Conservation (phyloP, 352 stramenopile species). For the Proteromonas lacertae region DNA sequence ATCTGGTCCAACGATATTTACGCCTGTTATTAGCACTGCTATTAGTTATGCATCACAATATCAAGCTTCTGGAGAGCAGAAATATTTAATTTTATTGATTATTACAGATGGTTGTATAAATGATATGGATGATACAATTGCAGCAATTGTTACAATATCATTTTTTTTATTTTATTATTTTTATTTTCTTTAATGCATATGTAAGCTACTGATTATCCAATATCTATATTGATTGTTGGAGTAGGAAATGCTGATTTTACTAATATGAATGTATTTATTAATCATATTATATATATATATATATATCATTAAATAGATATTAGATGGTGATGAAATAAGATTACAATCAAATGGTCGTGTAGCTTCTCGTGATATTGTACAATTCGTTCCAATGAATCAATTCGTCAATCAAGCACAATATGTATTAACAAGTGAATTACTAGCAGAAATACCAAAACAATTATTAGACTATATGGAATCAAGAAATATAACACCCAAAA, state of each 20-base stretch:
- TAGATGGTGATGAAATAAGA: slow-evolving; percentile 19
- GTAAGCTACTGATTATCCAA: slow-evolving; percentile 15
- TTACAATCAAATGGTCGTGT: slow-evolving; percentile 10
- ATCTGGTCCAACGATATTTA: slow-evolving; percentile 14
- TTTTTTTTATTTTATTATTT: too few relatives aligned
- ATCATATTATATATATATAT: too few relatives aligned
- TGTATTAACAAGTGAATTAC: background rate
- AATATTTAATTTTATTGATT: slow-evolving; percentile 43
- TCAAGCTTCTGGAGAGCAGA: slow-evolving; percentile 4
- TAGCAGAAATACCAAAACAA: background rate
- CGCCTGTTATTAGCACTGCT: slow-evolving; percentile 8
- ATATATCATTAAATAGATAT: slow-evolving; percentile 21
- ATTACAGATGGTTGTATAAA: slow-evolving; percentile 43
- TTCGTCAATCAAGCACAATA: background rate
- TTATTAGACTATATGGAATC: background rate
- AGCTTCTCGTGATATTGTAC: slow-evolving; percentile 22
- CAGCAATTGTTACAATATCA: slow-evolving; percentile 16
- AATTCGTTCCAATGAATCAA: slow-evolving; percentile 40
- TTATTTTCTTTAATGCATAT: too few relatives aligned
- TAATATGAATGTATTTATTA: slow-evolving; percentile 26
- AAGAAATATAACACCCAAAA: background rate
- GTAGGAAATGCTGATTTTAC: slow-evolving; percentile 28
- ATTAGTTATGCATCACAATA: background rate
- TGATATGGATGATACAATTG: slow-evolving; percentile 29
- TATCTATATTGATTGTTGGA: slow-evolving; percentile 28